These are phyloP conservation scores for Ceratocystis papillata DNA, from an alignment of 2,329 filamentous ascomycete species.

Conservation along the genomic window DNA sequence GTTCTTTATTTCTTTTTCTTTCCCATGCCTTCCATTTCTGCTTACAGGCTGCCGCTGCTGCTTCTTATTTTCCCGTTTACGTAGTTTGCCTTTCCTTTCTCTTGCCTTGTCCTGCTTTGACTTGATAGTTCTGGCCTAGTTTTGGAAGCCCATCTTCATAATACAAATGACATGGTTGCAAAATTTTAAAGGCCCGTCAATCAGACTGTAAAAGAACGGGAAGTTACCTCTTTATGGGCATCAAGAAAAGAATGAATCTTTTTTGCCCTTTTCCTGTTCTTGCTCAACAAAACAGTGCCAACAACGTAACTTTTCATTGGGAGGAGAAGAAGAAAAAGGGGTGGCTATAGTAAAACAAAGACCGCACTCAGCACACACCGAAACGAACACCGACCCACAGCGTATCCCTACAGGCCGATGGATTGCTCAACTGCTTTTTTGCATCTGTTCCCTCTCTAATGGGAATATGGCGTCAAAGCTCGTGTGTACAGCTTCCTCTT, in stretches of 20 bases:
- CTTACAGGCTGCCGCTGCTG: background rate
- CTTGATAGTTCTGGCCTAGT: background rate
- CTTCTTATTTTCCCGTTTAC: background rate
- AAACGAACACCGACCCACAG: background rate
- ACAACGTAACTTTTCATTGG: background rate
- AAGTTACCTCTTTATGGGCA: background rate
- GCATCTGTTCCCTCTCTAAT: background rate
- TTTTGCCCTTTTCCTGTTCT: background rate
- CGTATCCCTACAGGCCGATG: background rate
- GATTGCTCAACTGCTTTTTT: background rate
- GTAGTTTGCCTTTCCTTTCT: background rate
- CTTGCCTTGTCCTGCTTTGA: background rate
- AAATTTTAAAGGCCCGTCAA: background rate
- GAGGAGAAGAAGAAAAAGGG: background rate
- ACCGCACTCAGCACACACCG: background rate
- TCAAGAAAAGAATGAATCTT: background rate
- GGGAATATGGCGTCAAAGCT: background rate
- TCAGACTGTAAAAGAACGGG: background rate
- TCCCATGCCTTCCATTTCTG: constrained; percentile 1
- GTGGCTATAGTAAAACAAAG: background rate
- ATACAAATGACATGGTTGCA: background rate
- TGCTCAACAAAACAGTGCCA: background rate
- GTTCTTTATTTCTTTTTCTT: background rate
- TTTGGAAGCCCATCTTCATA: no score
- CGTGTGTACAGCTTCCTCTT: background rate